Percentiles rank a stretch among this genome's conserved stretches.
phyloP scores from a whole-genome alignment of 1,284 basidiomycete species.

The Inonotus obliquus region DNA sequence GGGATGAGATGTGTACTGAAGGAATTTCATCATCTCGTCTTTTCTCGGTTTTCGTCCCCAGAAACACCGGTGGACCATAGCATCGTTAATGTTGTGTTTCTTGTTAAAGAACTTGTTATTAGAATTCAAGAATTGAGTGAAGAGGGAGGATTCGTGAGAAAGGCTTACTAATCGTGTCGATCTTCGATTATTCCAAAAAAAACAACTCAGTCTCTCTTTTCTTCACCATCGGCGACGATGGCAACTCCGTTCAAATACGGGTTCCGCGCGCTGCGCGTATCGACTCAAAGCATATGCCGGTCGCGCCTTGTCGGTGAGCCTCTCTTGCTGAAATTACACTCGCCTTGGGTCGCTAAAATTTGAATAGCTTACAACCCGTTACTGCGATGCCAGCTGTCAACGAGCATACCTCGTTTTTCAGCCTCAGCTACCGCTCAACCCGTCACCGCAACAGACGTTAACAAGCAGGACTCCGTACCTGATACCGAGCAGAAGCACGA shows the following conservation, averaged over 20 bases:
- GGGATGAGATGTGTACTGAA: too few relatives aligned
- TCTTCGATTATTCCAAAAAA: neutral
- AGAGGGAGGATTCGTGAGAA: neutral
- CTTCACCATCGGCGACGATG: slow-evolving; percentile 11
- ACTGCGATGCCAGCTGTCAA: neutral
- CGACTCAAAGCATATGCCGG: neutral
- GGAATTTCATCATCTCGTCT: too few relatives aligned
- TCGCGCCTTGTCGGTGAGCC: neutral
- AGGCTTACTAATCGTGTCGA: neutral
- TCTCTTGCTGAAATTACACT: neutral
- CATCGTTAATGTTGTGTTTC: too few relatives aligned
- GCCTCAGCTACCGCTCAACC: neutral
- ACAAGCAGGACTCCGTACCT: neutral
- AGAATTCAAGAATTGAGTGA: too few relatives aligned
- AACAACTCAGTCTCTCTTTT: neutral
- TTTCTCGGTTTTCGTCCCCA: too few relatives aligned
- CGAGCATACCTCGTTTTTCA: slow-evolving; percentile 6
- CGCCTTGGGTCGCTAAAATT: neutral
- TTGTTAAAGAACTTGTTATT: too few relatives aligned
- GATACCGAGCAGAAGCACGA: neutral
- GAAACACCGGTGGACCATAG: too few relatives aligned
- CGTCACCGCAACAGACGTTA: neutral
- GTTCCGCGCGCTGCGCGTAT: neutral
- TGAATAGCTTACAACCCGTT: neutral
- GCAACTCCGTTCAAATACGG: neutral